A percentile compares a stretch with the other conserved stretches of the same genome.
Evolutionary conservation across 192 early-diverging fungal species (phyloP).

Genomic region (Entomortierella parvispora): DNA sequence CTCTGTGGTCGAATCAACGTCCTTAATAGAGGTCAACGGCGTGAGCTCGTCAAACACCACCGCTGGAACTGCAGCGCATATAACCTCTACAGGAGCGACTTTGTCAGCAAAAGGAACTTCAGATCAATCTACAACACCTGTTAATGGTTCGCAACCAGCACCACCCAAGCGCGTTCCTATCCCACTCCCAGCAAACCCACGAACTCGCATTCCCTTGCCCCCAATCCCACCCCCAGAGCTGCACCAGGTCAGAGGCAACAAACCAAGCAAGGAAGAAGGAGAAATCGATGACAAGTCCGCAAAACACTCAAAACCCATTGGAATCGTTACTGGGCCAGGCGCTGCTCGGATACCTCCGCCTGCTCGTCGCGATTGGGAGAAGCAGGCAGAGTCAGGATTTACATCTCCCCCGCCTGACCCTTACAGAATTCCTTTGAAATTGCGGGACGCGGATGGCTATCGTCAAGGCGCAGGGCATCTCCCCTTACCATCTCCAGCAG

Average conservation of each 20-base stretch:
- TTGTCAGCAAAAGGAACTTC: constrained; percentile 9
- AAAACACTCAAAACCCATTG: neutral
- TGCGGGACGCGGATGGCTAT: constrained; percentile 32
- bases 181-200: constrained; percentile 39
- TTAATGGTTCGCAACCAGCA: neutral
- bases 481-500: constrained; percentile 32
- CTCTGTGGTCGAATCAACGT: neutral
- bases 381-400: constrained; percentile 10
- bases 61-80: too few species aligned
- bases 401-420: constrained; percentile 1
- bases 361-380: constrained; percentile 40
- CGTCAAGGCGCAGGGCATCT: constrained; percentile 20
- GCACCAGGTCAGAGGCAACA: constrained; percentile 45
- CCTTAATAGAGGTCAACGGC: neutral
- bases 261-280: constrained; percentile 32
- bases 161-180: constrained; percentile 27
- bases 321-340: neutral
- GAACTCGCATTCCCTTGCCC: constrained; percentile 41
- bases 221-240: constrained; percentile 36
- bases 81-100: constrained; percentile 12
- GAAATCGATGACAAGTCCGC: constrained; percentile 17
- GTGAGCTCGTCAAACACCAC: too few species aligned
- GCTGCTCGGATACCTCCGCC: constrained; percentile 5
- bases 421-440: constrained; percentile 22
- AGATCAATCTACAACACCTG: constrained; percentile 2